These are phyloP conservation scores for Populus alba DNA, from an alignment of 345 rosid species.

Conservation along the genomic window DNA sequence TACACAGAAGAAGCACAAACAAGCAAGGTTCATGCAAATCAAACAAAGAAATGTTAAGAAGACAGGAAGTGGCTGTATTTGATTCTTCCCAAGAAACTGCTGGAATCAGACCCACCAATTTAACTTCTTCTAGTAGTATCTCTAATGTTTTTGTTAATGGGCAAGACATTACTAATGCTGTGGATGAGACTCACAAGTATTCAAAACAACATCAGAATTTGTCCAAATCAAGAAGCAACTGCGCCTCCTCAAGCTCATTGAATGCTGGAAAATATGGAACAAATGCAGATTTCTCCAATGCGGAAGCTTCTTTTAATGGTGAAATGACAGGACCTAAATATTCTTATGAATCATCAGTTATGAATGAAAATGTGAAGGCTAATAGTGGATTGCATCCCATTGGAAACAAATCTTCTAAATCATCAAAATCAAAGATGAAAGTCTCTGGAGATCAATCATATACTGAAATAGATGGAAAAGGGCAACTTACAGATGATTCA, in stretches of 20 bases:
- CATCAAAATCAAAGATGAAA: conserved; percentile 32
- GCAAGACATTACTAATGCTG: conserved; percentile 20
- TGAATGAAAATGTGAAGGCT: conserved; percentile 19
- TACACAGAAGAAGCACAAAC: conserved; percentile 44
- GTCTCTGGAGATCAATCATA: conserved; percentile 36
- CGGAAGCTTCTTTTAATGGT: conserved; percentile 10
- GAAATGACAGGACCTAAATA: conserved; percentile 15
- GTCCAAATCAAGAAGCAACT: conserved; percentile 36
- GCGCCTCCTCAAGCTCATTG: conserved; percentile 27
- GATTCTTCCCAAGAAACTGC: conserved; percentile 36
- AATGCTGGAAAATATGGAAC: conserved; percentile 27
- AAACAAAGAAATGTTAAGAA: conserved; percentile 45
- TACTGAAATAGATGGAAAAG: conserved; percentile 42
- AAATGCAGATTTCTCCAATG: conserved; percentile 16
- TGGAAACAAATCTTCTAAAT: conserved; percentile 33
- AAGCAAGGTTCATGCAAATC: conserved; percentile 36
- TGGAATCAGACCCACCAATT: conserved; percentile 24
- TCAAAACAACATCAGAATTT: conserved; percentile 25
- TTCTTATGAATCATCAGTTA: conserved; percentile 9
- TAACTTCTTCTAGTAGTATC: conserved; percentile 22
- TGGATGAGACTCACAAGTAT: conserved; percentile 32
- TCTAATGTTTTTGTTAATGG: conserved; percentile 30
- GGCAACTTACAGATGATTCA: conserved; percentile 33
- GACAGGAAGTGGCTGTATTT: conserved; percentile 28
- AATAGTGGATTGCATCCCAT: conserved; percentile 21